These are phyloP conservation scores for Neonothopanus nambi DNA, from an alignment of 1,284 basidiomycete genomes.

Conservation along the genomic window DNA sequence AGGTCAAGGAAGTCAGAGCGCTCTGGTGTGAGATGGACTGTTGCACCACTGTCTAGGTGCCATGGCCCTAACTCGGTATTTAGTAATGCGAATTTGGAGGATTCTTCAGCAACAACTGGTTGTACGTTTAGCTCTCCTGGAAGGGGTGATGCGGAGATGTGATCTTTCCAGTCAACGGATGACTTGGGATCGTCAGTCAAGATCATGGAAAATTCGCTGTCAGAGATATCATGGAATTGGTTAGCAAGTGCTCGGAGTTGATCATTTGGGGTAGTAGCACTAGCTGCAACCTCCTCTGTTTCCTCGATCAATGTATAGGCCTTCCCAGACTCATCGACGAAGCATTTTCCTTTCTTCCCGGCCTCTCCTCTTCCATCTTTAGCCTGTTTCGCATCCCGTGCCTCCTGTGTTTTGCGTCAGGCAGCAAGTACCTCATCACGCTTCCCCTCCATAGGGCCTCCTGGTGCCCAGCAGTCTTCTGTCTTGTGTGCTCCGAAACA, in stretches of 20 bases:
- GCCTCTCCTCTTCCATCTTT: neutral
- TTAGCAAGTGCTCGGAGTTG: neutral
- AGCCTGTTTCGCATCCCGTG: neutral
- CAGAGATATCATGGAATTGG: neutral
- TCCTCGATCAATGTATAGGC: neutral
- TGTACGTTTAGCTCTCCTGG: too few relatives aligned
- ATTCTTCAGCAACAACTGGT: too few relatives aligned
- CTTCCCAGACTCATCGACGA: neutral
- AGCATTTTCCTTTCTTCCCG: neutral
- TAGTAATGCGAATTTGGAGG: too few relatives aligned
- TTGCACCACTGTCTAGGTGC: too few relatives aligned
- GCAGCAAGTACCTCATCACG: neutral
- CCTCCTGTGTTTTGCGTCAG: neutral
- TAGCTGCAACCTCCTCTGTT: neutral
- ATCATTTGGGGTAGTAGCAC: neutral
- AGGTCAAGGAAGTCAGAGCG: too few relatives aligned
- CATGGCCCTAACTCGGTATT: too few relatives aligned
- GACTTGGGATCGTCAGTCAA: too few relatives aligned
- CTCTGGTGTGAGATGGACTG: too few relatives aligned
- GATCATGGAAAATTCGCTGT: neutral
- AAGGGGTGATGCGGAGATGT: too few relatives aligned
- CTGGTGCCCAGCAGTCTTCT: neutral
- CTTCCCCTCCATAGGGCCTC: neutral
- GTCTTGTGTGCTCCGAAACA: neutral
- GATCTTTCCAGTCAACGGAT: too few relatives aligned